phyloP scores from a whole-genome alignment of 768 basidiomycete genomes.

The Cubamyces sp. region DNA sequence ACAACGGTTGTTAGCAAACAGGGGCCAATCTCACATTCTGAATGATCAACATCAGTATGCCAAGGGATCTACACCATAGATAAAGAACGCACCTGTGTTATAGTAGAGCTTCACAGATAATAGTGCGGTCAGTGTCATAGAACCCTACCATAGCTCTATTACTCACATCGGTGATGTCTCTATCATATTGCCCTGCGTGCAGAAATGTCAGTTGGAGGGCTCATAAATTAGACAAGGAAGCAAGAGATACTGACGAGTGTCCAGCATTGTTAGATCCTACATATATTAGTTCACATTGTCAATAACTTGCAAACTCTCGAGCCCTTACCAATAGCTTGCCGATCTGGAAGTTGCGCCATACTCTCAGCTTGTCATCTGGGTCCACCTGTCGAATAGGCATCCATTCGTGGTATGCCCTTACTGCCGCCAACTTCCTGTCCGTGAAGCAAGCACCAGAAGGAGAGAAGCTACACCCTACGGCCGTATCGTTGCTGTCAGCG shows the following conservation, averaged over 20 bases:
- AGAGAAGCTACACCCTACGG: conserved; percentile 53
- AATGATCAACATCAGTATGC: background rate
- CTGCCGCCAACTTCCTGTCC: conserved; percentile 60
- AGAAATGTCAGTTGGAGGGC: no score
- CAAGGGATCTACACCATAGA: conserved; percentile 3
- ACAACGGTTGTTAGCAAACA: no score
- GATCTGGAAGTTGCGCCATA: conserved; percentile 67
- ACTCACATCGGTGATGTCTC: conserved; percentile 59
- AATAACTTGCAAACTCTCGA: background rate
- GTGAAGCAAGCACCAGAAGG: conserved; percentile 60
- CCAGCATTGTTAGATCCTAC: conserved; percentile 60
- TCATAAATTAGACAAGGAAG: background rate
- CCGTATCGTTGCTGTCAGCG: conserved; percentile 58
- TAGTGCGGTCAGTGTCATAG: background rate
- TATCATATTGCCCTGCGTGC: conserved; percentile 51
- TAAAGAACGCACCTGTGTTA: conserved; percentile 47
- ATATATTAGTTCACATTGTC: background rate
- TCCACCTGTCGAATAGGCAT: conserved; percentile 63
- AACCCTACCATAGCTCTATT: background rate
- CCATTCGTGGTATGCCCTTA: conserved; percentile 65
- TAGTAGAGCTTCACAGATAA: conserved; percentile 44
- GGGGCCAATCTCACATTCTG: no score
- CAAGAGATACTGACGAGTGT: conserved; percentile 42
- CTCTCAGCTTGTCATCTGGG: conserved; percentile 56
- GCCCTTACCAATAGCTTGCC: conserved; percentile 51